These are phyloP conservation scores for Viola odorata DNA, from an alignment of 345 rosid species.

Conservation along the genomic window DNA sequence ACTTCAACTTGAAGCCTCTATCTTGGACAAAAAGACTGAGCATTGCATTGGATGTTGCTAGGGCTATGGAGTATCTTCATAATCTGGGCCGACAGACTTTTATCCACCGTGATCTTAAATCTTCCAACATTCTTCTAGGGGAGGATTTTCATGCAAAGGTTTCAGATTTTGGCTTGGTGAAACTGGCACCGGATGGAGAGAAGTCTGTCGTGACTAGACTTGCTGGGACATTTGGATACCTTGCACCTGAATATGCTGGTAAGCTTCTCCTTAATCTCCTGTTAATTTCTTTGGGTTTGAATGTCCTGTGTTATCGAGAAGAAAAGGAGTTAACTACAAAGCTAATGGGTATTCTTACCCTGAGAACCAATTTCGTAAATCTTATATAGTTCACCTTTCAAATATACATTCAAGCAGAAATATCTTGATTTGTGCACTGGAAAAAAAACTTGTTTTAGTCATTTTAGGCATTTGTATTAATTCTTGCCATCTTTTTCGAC, in stretches of 20 bases:
- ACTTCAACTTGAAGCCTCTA: constrained; percentile 31
- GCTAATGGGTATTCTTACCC: too few relatives aligned
- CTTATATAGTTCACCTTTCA: too few relatives aligned
- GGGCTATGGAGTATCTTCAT: constrained; percentile 59
- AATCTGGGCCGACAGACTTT: constrained; percentile 38
- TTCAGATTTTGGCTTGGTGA: constrained; percentile 54
- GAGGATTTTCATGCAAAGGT: constrained; percentile 48
- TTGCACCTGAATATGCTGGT: constrained; percentile 67
- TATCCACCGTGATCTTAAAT: constrained; percentile 56
- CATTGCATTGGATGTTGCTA: constrained; percentile 50
- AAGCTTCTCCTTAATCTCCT: background rate
- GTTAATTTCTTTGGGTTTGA: background rate
- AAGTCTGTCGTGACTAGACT: constrained; percentile 43
- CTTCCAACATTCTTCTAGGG: constrained; percentile 50
- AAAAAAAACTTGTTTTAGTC: too few relatives aligned
- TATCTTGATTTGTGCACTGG: too few relatives aligned
- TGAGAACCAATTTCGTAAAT: too few relatives aligned
- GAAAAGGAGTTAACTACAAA: background rate
- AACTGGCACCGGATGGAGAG: constrained; percentile 46
- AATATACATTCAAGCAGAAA: too few relatives aligned
- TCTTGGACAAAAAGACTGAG: constrained; percentile 42
- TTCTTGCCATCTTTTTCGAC: too few relatives aligned
- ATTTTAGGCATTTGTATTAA: too few relatives aligned
- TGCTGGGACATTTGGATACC: constrained; percentile 60
- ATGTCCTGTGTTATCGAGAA: background rate